Evolutionary conservation across 2,329 filamentous ascomycete species (phyloP).

Genomic region (Lithohypha guttulata): DNA sequence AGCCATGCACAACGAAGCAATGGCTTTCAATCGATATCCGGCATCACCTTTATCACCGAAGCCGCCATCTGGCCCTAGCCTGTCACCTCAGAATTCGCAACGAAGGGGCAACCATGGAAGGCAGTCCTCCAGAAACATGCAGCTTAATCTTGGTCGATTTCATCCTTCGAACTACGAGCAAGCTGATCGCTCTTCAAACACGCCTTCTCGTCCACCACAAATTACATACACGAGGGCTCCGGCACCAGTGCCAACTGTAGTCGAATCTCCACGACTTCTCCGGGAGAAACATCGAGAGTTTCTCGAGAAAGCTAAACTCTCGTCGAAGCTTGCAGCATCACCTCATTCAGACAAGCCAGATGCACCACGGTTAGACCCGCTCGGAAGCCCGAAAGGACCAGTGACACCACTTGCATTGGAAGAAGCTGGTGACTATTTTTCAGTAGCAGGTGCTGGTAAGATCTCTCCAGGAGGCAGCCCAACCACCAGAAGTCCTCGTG

Average conservation of each 20-base stretch:
- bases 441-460: constrained; percentile 16
- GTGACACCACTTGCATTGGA: constrained; percentile 36
- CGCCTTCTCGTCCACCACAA: constrained; percentile 20
- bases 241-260: constrained; percentile 23
- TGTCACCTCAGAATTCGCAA: constrained; percentile 28
- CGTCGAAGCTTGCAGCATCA: constrained; percentile 24
- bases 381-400: constrained; percentile 34
- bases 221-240: constrained; percentile 18
- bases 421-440: constrained; percentile 30
- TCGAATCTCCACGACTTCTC: constrained; percentile 27
- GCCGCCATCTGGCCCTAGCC: constrained; percentile 14
- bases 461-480: constrained; percentile 25
- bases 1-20: constrained; percentile 2
- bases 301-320: constrained; percentile 27
- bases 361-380: constrained; percentile 35
- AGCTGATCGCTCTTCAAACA: constrained; percentile 26
- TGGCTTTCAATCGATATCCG: constrained; percentile 15
- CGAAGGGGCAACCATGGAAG: constrained; percentile 24
- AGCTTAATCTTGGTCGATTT: constrained; percentile 35
- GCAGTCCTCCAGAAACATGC: constrained; percentile 29
- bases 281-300: constrained; percentile 35
- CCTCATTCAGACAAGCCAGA: constrained; percentile 28
- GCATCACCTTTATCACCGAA: constrained; percentile 22
- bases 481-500: constrained; percentile 8
- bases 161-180: constrained; percentile 34